Evolutionary conservation across 2,329 filamentous ascomycete genomes (phyloP), one percentile per base, ranked within the genome.

Genomic region (Pseudofabraea citricarpa): DNA sequence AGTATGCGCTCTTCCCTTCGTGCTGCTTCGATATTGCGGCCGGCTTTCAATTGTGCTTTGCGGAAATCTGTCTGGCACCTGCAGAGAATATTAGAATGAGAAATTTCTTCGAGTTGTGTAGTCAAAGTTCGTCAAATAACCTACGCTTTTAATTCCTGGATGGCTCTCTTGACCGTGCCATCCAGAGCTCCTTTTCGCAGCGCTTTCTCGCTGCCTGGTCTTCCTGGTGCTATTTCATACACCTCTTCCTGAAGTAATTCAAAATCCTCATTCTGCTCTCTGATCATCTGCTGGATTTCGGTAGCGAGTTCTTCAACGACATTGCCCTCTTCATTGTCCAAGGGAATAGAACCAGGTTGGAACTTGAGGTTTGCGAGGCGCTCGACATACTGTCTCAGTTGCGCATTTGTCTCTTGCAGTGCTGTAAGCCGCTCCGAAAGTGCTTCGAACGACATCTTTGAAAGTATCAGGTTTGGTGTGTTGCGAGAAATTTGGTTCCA

Each of bases 201-300:
- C 47, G 80, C 77, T 47, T 72, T 72, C 37, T 76, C 70, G 54
- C 70, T 78, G 15, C 72, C 74, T 36, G 70, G 66, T 44, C 61
- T 63, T 2, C 71, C 71, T 3, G 71, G 63, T 26, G 77, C 71
- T 20, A 90, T 66, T 55, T 88, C 88, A 48, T 85, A 77, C 21
- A 88, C 74, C 57, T 95, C 90, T 60, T 93, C 88, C 37, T 72
- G 73, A 24, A 96, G 61, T 15, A 93, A 65, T 63, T 95, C 90
- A 51, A 93, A 77, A 46, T 95, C 88, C 50, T 94, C 88, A 56
- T 94, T 83, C 39, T 86, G 79, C 45, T 87, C 83, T 54, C 87
- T 84, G 48, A 96, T 66, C 15, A 77, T 77, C 57, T 87, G 81
- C 53, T 85, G 82, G 50, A 96, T 95, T 62, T 96, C 90, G 18